These are phyloP conservation scores for Venturia carpophila DNA, from an alignment of 2,329 filamentous ascomycete species.

Conservation along the genomic window DNA sequence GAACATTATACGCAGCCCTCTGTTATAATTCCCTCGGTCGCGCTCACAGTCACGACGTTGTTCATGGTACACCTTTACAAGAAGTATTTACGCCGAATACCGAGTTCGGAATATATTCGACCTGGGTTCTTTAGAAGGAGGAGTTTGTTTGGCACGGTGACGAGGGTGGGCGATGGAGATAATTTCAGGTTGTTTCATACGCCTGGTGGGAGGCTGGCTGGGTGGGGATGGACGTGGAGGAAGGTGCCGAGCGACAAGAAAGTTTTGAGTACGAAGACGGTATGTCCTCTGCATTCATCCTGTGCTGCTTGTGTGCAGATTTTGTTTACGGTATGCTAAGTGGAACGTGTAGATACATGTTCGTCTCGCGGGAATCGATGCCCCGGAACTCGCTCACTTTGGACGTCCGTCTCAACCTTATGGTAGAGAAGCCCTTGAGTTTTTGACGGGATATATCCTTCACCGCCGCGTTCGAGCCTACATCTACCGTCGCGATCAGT, in stretches of 20 bases:
- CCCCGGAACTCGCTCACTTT: conserved; percentile 88
- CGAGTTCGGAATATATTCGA: conserved; percentile 65
- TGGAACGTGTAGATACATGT: conserved; percentile 60
- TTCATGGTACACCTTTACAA: conserved; percentile 54
- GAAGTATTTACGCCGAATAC: conserved; percentile 72
- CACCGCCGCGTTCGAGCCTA: conserved; percentile 71
- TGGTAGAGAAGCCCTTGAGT: conserved; percentile 69
- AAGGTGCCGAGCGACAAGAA: conserved; percentile 61
- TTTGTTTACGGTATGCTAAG: background rate
- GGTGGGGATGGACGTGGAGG: conserved; percentile 84
- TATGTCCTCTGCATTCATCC: conserved; percentile 37
- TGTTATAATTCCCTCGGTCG: conserved; percentile 46
- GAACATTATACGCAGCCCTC: conserved; percentile 47
- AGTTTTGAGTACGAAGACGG: conserved; percentile 68
- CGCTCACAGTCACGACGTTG: conserved; percentile 50
- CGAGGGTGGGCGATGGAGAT: conserved; percentile 92
- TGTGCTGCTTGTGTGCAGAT: background rate
- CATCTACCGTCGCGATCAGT: conserved; percentile 81
- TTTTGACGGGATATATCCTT: conserved; percentile 66
- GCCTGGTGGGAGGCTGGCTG: conserved; percentile 75
- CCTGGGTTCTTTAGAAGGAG: conserved; percentile 66
- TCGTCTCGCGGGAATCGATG: conserved; percentile 85
- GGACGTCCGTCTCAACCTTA: conserved; percentile 80
- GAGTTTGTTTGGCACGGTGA: conserved; percentile 77
- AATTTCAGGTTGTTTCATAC: conserved; percentile 94